Evolutionary conservation across 345 rosid genomes (phyloP).

Genomic region (Theobroma cacao): DNA sequence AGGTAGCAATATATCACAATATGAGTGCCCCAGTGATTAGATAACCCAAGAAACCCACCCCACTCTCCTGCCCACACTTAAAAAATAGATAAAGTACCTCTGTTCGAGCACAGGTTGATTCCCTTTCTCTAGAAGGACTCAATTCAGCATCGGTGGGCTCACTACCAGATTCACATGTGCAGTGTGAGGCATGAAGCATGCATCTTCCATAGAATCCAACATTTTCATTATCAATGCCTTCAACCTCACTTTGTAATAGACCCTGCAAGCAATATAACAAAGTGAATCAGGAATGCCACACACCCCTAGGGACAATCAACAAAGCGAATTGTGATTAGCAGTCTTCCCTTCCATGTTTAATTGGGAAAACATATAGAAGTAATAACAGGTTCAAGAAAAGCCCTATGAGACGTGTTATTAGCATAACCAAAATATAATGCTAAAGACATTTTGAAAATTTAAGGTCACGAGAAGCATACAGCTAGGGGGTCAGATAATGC

Average conservation of each 20-base stretch:
- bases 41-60: not conserved
- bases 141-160: conserved; percentile 18
- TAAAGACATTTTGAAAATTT: not conserved
- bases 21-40: conserved; percentile 3
- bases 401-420: not conserved
- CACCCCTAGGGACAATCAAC: not conserved
- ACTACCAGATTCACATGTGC: conserved; percentile 20
- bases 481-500: not conserved
- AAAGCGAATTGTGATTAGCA: not conserved
- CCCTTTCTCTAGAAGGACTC: conserved; percentile 19
- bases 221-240: conserved; percentile 41
- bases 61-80: not conserved
- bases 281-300: not conserved
- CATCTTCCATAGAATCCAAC: conserved; percentile 55
- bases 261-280: conserved; percentile 28
- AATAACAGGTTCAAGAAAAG: not conserved
- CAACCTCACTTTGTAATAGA: conserved; percentile 52
- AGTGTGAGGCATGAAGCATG: conserved; percentile 29
- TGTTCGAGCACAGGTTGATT: conserved; percentile 47
- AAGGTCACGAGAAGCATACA: not conserved
- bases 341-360: not conserved
- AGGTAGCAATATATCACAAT: conserved; percentile 3
- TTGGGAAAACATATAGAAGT: not conserved
- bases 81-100: conserved; percentile 34
- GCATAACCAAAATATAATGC: not conserved